Base-by-base conservation (phyloP, 306 rosid genomes). In the Arachis hypogaea region DNA sequence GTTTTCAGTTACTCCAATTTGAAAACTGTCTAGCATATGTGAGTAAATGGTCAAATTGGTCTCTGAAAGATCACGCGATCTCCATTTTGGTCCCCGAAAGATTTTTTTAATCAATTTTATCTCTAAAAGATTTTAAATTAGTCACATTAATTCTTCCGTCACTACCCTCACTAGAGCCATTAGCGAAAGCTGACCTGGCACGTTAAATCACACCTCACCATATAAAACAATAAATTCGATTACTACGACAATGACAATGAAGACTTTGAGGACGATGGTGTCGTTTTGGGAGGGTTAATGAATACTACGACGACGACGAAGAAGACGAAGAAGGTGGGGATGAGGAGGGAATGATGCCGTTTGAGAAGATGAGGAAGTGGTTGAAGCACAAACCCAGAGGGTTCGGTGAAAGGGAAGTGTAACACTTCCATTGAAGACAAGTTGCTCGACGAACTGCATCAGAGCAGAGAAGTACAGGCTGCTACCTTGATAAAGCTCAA, bases 341-440 rank as follows among this genome's bases (percentile, higher is more conserved):
- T 0, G 89, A 69, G 0, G 96, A 82, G 40, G 90, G 62, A 11
- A 8, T 77, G 36, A 68, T 91, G 56, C 86, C 88, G 18, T 72
- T 83, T 30, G 89, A 78, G 72, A 73, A 85, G 71, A 86, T 84
- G 98, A 83, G 59, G 16, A 66, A 82, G 41, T 88, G 92, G 97
- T 55, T 82, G 12, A 83, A 80, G 82, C 83, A 82, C 59, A 91
- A 78, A 63, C 98, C 97, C 0, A 77, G 62, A 51, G 97, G 98
- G 5, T 91, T 94, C 70, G 96, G 97, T 3, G 90, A 81, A 63
- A 95, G 93, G 69, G 89, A 84, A 81, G 86, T 49, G 50, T 94
- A 89, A 94, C 33, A 91, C 96, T 72, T 79, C 86, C 1, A 18
- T 89, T 86, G 98, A 94, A 74, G 97, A 94, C 71, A 77, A 89